These are phyloP conservation scores for Graphilbum fragrans DNA, from an alignment of 2,329 filamentous ascomycete species.

Conservation along the genomic window DNA sequence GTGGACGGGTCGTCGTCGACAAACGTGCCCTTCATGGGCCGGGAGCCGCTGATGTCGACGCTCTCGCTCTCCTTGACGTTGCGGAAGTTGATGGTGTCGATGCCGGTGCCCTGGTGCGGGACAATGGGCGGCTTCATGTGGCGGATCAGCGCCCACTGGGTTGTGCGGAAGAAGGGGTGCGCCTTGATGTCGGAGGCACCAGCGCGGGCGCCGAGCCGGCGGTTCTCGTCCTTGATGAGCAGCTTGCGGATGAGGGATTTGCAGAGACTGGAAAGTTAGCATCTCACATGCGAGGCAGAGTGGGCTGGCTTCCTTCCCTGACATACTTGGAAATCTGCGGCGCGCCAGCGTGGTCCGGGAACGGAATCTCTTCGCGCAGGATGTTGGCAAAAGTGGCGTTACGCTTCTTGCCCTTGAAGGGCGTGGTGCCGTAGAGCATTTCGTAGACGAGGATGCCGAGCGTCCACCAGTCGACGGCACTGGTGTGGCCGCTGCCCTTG, in stretches of 20 bases:
- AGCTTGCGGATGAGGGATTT: conserved; percentile 95
- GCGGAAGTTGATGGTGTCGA: conserved; percentile 93
- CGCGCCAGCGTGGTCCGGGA: conserved; percentile 75
- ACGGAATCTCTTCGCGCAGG: conserved; percentile 85
- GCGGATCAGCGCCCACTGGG: conserved; percentile 91
- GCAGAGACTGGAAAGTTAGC: conserved; percentile 54
- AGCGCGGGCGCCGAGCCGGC: conserved; percentile 82
- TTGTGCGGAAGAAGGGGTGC: conserved; percentile 91
- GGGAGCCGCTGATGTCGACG: conserved; percentile 65
- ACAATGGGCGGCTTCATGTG: conserved; percentile 98
- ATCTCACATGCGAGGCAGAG: no score
- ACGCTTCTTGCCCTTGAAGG: conserved; percentile 98
- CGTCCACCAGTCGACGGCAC: conserved; percentile 99
- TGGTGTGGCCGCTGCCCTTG: conserved; percentile 95
- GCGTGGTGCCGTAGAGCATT: conserved; percentile 96
- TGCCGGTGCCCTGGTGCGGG: conserved; percentile 76
- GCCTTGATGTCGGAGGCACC: conserved; percentile 94
- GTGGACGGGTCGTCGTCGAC: not conserved
- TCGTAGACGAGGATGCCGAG: conserved; percentile 95
- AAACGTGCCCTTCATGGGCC: conserved; percentile 41
- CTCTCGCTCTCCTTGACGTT: conserved; percentile 97
- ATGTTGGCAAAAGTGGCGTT: conserved; percentile 99
- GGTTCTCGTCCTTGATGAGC: conserved; percentile 94
- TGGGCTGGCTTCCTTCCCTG: no score
- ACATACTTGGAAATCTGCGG: conserved; percentile 86